phyloP scores from a whole-genome alignment of 106 monocot species.

The Phalaenopsis equestris region DNA sequence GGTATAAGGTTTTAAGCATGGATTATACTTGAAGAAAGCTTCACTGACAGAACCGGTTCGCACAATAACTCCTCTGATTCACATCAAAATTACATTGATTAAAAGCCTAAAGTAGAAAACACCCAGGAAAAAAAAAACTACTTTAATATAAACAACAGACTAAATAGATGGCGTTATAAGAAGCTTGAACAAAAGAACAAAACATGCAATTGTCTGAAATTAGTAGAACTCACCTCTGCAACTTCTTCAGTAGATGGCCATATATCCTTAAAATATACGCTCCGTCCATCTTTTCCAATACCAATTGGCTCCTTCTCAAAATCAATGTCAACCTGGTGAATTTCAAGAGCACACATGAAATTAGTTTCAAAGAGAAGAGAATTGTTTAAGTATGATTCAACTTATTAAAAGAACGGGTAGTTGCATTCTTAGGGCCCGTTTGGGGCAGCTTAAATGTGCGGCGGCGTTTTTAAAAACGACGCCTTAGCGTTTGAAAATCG shows the following conservation, averaged over 20 bases:
- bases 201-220: neutral
- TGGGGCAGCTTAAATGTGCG: too few relatives aligned
- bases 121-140: neutral
- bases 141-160: neutral
- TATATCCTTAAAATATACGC: conserved; percentile 58
- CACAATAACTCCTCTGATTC: neutral
- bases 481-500: too few relatives aligned
- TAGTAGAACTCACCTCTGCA: conserved; percentile 28
- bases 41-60: neutral
- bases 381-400: neutral
- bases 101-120: neutral
- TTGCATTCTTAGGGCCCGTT: too few relatives aligned
- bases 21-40: neutral
- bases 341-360: neutral
- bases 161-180: neutral
- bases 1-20: neutral
- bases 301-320: conserved; percentile 73
- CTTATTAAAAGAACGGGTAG: neutral
- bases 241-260: conserved; percentile 80
- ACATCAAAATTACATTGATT: neutral
- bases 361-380: neutral
- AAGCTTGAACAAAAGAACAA: neutral
- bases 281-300: conserved; percentile 46
- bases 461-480: too few relatives aligned
- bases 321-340: conserved; percentile 71